Evolutionary conservation across 176 grass and related monocot species (phyloP).

Genomic region (Juncus effusus): DNA sequence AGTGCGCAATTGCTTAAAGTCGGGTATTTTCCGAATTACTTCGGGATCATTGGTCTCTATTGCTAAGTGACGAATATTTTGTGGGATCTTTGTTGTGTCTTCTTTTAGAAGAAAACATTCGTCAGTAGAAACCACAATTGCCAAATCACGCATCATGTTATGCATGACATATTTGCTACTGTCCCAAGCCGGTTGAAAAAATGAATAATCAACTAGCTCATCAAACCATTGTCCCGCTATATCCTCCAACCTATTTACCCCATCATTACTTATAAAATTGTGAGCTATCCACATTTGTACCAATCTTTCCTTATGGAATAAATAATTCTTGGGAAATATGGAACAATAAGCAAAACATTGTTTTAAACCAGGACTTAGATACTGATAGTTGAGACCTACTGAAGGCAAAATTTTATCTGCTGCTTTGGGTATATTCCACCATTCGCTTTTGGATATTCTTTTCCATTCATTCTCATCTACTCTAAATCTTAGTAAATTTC

Average conservation of each 20-base stretch:
- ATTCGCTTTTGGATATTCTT: constrained; percentile 33
- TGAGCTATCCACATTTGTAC: constrained; percentile 54
- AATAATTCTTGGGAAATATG: constrained; percentile 37
- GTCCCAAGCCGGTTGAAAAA: constrained; percentile 32
- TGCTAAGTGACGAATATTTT: constrained; percentile 38
- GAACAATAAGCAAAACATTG: constrained; percentile 44
- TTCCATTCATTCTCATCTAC: constrained; percentile 24
- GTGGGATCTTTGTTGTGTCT: constrained; percentile 12
- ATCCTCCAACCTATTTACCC: constrained; percentile 30
- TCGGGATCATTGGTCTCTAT: constrained; percentile 31
- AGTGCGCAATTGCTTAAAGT: constrained; percentile 35
- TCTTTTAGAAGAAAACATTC: constrained; percentile 41
- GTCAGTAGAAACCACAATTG: constrained; percentile 34
- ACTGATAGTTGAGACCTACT: constrained; percentile 32
- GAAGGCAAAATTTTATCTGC: constrained; percentile 26
- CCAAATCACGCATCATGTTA: constrained; percentile 50
- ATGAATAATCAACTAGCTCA: constrained; percentile 43
- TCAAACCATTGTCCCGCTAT: constrained; percentile 40
- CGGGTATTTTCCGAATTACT: constrained; percentile 14
- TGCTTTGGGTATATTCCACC: constrained; percentile 34
- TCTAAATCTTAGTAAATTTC: constrained; percentile 14
- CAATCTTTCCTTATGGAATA: constrained; percentile 30
- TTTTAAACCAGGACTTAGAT: constrained; percentile 31
- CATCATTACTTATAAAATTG: constrained; percentile 25
- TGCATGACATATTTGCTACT: constrained; percentile 38